Conservation (phyloP, 2,329 filamentous ascomycete genomes). For the Colletotrichum higginsianum region DNA sequence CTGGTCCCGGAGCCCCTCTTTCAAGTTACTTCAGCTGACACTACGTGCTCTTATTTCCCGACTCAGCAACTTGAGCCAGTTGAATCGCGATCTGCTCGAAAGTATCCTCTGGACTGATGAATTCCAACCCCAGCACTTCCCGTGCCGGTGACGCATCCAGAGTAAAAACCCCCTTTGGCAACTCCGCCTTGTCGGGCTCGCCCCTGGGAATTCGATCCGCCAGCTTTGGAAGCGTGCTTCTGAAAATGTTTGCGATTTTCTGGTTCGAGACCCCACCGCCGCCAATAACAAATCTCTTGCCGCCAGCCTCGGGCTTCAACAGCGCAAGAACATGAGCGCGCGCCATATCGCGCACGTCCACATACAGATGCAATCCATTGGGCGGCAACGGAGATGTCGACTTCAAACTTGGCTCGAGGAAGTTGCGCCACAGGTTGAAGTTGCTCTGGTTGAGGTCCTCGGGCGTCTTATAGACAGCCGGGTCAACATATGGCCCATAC, state of each 20-base stretch:
- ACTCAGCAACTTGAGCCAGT: not conserved
- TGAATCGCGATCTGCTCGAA: not conserved
- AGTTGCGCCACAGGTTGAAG: constrained; percentile 12
- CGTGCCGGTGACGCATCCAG: not conserved
- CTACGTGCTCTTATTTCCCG: not conserved
- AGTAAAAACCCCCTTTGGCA: not conserved
- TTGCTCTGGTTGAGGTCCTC: constrained; percentile 15
- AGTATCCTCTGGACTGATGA: not conserved
- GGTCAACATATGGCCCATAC: constrained; percentile 3
- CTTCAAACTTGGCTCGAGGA: not conserved
- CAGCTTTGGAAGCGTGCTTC: not conserved
- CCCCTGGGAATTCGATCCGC: not conserved
- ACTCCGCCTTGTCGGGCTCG: not conserved
- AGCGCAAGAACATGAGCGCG: constrained; percentile 45
- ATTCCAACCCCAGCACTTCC: not conserved
- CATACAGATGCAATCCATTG: constrained; percentile 8
- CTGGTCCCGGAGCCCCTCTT: not conserved
- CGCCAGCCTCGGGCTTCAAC: constrained; percentile 44
- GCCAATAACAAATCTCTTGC: constrained; percentile 45
- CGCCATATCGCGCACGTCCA: constrained; percentile 48
- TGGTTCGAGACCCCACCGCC: constrained; percentile 42
- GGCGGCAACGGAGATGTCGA: not conserved
- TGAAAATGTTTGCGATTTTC: constrained; percentile 39
- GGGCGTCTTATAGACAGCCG: not conserved
- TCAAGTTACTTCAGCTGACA: not conserved